Conservation (phyloP, 1,139 yeast genomes). For the Diutina rugosa region DNA sequence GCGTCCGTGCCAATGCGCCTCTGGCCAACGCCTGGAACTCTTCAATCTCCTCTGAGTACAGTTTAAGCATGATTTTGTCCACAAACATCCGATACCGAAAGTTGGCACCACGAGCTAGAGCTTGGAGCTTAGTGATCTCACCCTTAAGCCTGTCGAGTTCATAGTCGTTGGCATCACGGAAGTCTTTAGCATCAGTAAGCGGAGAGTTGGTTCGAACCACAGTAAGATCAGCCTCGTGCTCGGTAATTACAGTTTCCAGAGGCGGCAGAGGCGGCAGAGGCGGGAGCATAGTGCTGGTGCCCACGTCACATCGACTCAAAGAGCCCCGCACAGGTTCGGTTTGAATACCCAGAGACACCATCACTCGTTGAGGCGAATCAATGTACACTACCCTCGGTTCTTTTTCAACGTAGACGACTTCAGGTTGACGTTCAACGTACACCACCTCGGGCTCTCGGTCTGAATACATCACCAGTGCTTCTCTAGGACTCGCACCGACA, state of each 20-base stretch:
- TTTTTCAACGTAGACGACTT: neutral
- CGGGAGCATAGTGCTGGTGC: neutral
- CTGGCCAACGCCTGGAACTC: constrained; percentile 24
- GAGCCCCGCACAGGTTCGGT: neutral
- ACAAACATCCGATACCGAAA: constrained; percentile 52
- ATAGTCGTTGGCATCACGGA: neutral
- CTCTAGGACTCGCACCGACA: neutral
- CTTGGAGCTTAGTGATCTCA: constrained; percentile 36
- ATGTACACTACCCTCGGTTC: neutral
- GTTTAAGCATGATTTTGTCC: constrained; percentile 42
- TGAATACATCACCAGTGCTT: neutral
- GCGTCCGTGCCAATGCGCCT: constrained; percentile 22
- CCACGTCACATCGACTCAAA: neutral
- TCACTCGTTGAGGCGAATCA: neutral
- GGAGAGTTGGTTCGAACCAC: neutral
- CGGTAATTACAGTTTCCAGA: neutral
- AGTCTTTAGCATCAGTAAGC: neutral
- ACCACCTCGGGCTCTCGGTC: neutral
- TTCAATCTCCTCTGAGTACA: constrained; percentile 35
- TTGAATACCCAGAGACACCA: constrained; percentile 1
- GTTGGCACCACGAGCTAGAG: constrained; percentile 53
- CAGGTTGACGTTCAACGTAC: neutral
- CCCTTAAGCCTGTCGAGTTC: neutral
- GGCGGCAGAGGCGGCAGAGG: neutral
- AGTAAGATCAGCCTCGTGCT: neutral